phyloP scores from a whole-genome alignment of 345 rosid genomes.

The Sisymbrium altissimum region DNA sequence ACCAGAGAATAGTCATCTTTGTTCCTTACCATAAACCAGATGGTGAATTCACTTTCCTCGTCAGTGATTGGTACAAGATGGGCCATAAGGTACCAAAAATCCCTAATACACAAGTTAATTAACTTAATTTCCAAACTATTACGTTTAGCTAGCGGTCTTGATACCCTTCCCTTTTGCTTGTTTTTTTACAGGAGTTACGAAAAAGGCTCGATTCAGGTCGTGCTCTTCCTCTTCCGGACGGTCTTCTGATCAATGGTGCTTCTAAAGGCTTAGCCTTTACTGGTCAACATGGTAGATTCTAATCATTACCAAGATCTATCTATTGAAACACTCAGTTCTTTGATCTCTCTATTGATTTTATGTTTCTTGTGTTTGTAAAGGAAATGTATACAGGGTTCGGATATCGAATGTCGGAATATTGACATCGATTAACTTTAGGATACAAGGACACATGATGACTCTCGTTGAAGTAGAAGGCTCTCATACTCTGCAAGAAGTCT shows the following conservation, averaged over 20 bases:
- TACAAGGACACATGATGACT: constrained; percentile 69
- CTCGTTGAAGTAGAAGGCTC: constrained; percentile 87
- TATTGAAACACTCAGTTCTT: background rate
- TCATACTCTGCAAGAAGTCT: constrained; percentile 62
- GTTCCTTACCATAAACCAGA: constrained; percentile 47
- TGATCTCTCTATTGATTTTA: background rate
- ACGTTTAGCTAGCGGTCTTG: background rate
- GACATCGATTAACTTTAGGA: constrained; percentile 71
- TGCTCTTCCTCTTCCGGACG: constrained; percentile 50
- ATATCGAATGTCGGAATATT: constrained; percentile 68
- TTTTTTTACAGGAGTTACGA: constrained; percentile 41
- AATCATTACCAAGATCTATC: background rate
- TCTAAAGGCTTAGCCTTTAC: constrained; percentile 34
- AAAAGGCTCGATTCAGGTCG: constrained; percentile 46
- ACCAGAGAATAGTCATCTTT: constrained; percentile 50
- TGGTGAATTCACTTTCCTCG: constrained; percentile 56
- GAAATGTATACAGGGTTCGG: constrained; percentile 59
- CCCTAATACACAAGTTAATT: background rate
- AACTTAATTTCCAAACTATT: background rate
- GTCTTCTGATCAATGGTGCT: constrained; percentile 70
- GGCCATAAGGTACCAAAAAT: constrained; percentile 27
- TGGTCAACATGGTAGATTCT: constrained; percentile 48
- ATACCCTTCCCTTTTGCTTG: background rate
- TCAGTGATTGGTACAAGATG: constrained; percentile 56
- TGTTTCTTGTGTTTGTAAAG: constrained; percentile 1